Percentiles rank a stretch among this genome's conserved stretches.
Conservation (phyloP, 2,329 filamentous ascomycete genomes). For the Apiospora sp. region DNA sequence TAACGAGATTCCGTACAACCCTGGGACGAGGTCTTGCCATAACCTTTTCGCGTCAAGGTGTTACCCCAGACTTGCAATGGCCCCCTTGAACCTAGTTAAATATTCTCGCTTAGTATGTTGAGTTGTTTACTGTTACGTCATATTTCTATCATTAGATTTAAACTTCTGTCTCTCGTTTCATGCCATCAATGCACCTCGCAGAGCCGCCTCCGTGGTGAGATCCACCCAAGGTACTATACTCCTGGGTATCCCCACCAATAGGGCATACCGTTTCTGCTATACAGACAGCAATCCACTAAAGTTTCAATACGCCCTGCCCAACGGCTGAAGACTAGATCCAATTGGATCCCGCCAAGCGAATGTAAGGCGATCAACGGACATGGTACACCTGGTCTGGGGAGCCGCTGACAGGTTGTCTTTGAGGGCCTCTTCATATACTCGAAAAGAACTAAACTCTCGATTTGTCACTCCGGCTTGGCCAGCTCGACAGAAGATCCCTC, state of each 20-base stretch:
- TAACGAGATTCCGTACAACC: background rate
- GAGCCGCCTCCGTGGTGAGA: background rate
- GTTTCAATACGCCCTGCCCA: background rate
- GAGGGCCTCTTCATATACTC: constrained; percentile 3
- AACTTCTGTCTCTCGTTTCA: background rate
- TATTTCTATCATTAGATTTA: constrained; percentile 18
- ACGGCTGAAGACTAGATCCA: background rate
- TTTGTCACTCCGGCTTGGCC: background rate
- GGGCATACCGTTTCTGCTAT: constrained; percentile 8
- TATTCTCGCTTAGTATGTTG: background rate
- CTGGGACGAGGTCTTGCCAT: background rate
- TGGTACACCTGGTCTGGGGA: background rate
- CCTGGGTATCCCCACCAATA: background rate
- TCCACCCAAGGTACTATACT: constrained; percentile 1
- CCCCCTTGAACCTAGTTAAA: background rate
- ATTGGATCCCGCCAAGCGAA: background rate
- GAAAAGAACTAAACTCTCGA: background rate
- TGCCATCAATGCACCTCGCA: background rate
- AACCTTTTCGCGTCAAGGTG: background rate
- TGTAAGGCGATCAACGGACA: background rate
- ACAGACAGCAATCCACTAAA: background rate
- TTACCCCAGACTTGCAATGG: background rate
- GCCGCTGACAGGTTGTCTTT: background rate
- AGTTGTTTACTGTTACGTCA: background rate
- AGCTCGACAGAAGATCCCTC: background rate